These are phyloP conservation scores for Sugiyamaella americana DNA, from an alignment of 805 yeast species.

Conservation along the genomic window DNA sequence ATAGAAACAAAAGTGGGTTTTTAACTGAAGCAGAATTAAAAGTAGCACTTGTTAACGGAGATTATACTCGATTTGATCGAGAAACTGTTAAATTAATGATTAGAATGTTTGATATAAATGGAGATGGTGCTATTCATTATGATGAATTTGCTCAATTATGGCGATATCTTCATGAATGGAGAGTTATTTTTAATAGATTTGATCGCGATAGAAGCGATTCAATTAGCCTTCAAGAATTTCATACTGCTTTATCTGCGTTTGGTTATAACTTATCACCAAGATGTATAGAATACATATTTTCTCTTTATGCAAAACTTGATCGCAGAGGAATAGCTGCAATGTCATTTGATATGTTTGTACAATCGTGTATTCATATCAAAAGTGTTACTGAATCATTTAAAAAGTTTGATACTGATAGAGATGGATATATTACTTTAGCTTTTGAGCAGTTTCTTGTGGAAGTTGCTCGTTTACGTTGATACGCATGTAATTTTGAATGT, in stretches of 20 bases:
- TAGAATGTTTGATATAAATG: constrained; percentile 51
- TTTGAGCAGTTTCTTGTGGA: constrained; percentile 36
- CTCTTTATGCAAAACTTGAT: constrained; percentile 42
- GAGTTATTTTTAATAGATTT: constrained; percentile 54
- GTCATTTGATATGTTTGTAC: constrained; percentile 78
- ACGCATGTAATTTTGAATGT: too few relatives aligned
- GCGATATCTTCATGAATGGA: constrained; percentile 64
- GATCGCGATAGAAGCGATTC: constrained; percentile 54
- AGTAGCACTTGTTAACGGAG: constrained; percentile 54
- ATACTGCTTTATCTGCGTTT: constrained; percentile 53
- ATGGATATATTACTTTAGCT: constrained; percentile 43
- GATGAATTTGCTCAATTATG: constrained; percentile 61
- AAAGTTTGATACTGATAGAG: constrained; percentile 65
- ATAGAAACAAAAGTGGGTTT: constrained; percentile 47
- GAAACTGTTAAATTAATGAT: constrained; percentile 59
- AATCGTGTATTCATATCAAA: constrained; percentile 68
- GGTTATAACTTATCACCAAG: constrained; percentile 58
- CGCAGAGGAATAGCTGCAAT: constrained; percentile 34
- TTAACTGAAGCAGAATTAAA: constrained; percentile 54
- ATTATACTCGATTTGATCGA: constrained; percentile 54
- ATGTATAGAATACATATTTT: constrained; percentile 53
- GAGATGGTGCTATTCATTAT: constrained; percentile 42
- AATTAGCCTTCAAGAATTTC: constrained; percentile 61
- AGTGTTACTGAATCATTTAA: constrained; percentile 74
- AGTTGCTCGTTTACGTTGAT: constrained; percentile 27